Percentiles rank a stretch among this genome's conserved stretches.
These are phyloP conservation scores for Pythium coloratum DNA, from an alignment of 352 stramenopile genomes.

Conservation along the genomic window DNA sequence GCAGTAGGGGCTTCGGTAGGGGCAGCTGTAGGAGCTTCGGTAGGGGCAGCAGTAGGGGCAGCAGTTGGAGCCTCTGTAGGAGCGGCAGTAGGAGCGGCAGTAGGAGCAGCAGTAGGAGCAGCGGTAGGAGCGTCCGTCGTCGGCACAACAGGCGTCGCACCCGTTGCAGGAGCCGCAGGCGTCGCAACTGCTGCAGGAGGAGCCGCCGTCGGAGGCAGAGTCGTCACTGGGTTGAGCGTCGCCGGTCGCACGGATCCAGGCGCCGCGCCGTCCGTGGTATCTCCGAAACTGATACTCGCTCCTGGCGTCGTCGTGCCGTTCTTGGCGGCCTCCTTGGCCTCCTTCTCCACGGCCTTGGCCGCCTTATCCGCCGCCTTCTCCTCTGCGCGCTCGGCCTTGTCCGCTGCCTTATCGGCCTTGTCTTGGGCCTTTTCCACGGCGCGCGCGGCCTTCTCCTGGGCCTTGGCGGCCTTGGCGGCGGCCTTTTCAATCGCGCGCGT, in stretches of 20 bases:
- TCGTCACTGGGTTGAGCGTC: conserved; percentile 8
- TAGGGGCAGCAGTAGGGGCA: neutral
- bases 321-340: conserved; percentile 9
- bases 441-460: neutral
- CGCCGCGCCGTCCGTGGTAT: neutral
- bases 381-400: conserved; percentile 15
- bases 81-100: neutral
- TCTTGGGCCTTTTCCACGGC: conserved; percentile 6
- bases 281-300: conserved; percentile 12
- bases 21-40: neutral
- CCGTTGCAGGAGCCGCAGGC: neutral
- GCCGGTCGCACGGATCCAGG: conserved; percentile 7
- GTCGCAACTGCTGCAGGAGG: no score
- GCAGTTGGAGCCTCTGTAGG: neutral
- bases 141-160: neutral
- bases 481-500: conserved; percentile 21
- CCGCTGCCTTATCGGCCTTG: conserved; percentile 16
- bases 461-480: neutral
- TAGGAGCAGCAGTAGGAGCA: neutral
- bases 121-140: neutral
- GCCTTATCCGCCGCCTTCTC: conserved; percentile 16
- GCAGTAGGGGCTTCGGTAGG: neutral
- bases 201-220: neutral
- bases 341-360: conserved; percentile 9
- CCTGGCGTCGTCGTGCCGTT: conserved; percentile 5